Evolutionary conservation across 192 early-diverging fungal species (phyloP), one percentile per base, ranked within the genome.

Genomic region (Umbelopsis sp.): DNA sequence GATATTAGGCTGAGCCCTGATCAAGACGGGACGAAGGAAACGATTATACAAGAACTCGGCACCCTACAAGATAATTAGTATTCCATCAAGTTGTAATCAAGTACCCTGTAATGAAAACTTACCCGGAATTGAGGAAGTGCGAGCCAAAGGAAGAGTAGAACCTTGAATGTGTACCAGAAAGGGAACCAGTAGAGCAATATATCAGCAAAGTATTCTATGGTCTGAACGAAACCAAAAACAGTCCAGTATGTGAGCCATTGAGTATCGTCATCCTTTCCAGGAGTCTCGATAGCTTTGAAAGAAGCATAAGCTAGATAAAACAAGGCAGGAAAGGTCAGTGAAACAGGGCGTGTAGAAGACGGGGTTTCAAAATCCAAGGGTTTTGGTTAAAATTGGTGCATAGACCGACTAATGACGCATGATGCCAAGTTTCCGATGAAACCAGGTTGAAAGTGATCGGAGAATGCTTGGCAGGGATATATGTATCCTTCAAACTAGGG

Each of bases 201-300:
- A 59, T 97, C 94, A n/a, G 90, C 85, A 72, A 98, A 97, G 84
- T 93, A 96, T 88, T 98, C 96, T 66, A 91, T 29, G 38, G 92
- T 84, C 69, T 94, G 93, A 65, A 95, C 81, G 77, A 97, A 90
- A 31, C 93, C 96, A 83, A 92, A 95, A 12, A 99, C 93, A 32
- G 88, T 88, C 89, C 95, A 97, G 86, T 97, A 97, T 22, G 91
- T 93, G 50, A 96, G 83, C 94, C 95, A 96, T 75, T 96, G 95
- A 17, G 79, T 89, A 74, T 96, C 94, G 77, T 95, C 92, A 6
- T 85, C 84, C 75, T 89, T 95, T 49, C 84, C 86, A 0, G 86
- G 73, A 17, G 87, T 85, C 78, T 99, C 97, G 70, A 99, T 89
- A 22, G 96, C 96, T 75, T 93, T 90, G 87, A 97, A 94, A 36